Base-by-base conservation (phyloP, 768 basidiomycete genomes). In the Hysterangium stoloniferum region DNA sequence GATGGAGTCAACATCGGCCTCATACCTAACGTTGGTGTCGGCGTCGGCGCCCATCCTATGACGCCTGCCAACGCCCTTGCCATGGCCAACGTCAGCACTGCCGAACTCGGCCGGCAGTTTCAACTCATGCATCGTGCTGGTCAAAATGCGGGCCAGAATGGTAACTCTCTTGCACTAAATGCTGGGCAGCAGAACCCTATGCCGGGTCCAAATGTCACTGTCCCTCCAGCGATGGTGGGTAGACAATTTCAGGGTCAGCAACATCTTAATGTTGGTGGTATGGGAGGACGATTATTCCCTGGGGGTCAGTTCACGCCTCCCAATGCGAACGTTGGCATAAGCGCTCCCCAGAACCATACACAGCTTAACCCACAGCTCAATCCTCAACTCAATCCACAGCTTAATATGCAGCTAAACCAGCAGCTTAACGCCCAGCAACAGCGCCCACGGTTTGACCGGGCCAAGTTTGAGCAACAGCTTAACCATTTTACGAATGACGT, bases 141-240 rank as follows among this genome's bases (percentile, higher is more conserved):
- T 19, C 49, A 51, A 25, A 51, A 51, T 40, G 38, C 40, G 22
- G 49, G 49, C 13, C 49, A 51, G 27, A 51, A 51, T 32, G 49
- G 49, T 17, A 43, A 43, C 15, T 15, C 49, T 4, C 17, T 51
- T 12, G 20, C 27, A 8, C 12, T 43, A 6, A 51, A 32, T 31
- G 4, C 20, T 12, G 47, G 47, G 17, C 4, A 24, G 1, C 27
- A 42, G 31, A 37, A 42, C 27, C 25, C 38, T 29, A 17, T 29
- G 9, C 27, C 27, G n/a, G 25, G 4, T 24, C 47, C n/a, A 4
- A 27, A 45, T n/a, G 28, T 13, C 15, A 34, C 33, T 34, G 22
- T 36, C 13, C 25, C 20, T 24, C 19, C 47, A 6, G 11, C 36
- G 27, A 41, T 41, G 40, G 15, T 11, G 4, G 20, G 28, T 22